Evolutionary conservation across 305 asterid genomes (phyloP), one percentile per base, ranked within the genome.

Genomic region (Rubia peregrina): DNA sequence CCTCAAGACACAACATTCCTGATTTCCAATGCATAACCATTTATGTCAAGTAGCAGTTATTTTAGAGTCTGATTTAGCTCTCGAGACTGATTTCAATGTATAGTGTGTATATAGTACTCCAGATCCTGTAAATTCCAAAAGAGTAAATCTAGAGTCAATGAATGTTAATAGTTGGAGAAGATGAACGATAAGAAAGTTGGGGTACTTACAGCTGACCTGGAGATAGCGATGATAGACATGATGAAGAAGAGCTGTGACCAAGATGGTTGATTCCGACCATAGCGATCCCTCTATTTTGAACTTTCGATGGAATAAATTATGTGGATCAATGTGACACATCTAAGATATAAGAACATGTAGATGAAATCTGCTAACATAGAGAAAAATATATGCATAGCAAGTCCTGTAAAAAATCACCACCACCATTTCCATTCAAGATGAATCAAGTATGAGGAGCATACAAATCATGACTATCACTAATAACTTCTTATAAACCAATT

Each of bases 21-120:
- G 84, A 89, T 87, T 76, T 83, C 68, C 46, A 87, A 74, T 0
- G 87, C 96, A 41, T 79, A 14, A 6, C 49, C 68, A 1, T 17
- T 3, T 3, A 26, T 63, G 42, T 38, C 68, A 38, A 0, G 68
- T 38, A 1, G 68, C 68, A 6, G 49, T 63, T 16, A 38, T n/a
- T 38, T 8, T 38, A 2, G 68, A 63, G 3, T 17, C 49, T 5
- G 68, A 14, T 1, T 30, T 14, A 5, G 68, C 48, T 8, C 21
- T 38, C 9, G 11, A 17, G n/a, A n/a, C n/a, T n/a, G n/a, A n/a
- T 63, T 38, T 49, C 16, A 4, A 63, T 26, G 49, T 63, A 63
- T 46, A 63, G 42, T 5, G 68, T 63, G 61, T 56, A 56, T 0
- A 56, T 8, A 4, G 33, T 24, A 19, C 1, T 56, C 61, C 30